Conservation (phyloP, 345 rosid species). For the Eutrema yunnanense region DNA sequence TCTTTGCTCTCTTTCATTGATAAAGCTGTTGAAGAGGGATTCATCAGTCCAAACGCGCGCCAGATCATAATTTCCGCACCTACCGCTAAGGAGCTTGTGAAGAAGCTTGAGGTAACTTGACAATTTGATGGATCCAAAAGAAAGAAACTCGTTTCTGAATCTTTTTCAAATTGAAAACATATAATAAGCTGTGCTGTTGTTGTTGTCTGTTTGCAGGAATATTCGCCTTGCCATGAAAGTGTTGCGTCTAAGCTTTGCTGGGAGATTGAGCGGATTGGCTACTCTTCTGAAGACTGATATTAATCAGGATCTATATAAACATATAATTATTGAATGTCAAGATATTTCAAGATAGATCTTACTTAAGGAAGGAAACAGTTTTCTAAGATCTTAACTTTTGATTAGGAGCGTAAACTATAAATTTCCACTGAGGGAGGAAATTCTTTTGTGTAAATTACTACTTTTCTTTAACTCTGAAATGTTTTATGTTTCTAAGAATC, state of each 20-base stretch:
- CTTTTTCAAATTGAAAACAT: not conserved
- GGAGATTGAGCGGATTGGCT: constrained; percentile 78
- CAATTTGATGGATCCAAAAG: not conserved
- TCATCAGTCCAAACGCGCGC: constrained; percentile 75
- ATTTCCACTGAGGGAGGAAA: constrained; percentile 9
- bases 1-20: constrained; percentile 88
- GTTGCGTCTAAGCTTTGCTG: constrained; percentile 76
- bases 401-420: constrained; percentile 20
- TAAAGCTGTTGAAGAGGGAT: constrained; percentile 96
- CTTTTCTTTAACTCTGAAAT: constrained; percentile 12
- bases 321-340: constrained; percentile 16
- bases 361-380: constrained; percentile 1
- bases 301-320: constrained; percentile 3
- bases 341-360: constrained; percentile 16
- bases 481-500: constrained; percentile 11
- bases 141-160: not conserved
- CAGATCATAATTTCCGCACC: constrained; percentile 86
- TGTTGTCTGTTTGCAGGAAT: constrained; percentile 44
- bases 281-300: constrained; percentile 37
- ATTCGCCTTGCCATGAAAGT: constrained; percentile 78
- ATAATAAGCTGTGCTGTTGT: not conserved
- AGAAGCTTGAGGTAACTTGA: constrained; percentile 69
- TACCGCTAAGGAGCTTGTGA: constrained; percentile 66
- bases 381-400: constrained; percentile 18
- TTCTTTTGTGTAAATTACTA: constrained; percentile 25